Percentiles rank a stretch among this genome's conserved stretches.
Evolutionary conservation across 352 stramenopile species (phyloP).

Genomic region (Peronospora destructor): DNA sequence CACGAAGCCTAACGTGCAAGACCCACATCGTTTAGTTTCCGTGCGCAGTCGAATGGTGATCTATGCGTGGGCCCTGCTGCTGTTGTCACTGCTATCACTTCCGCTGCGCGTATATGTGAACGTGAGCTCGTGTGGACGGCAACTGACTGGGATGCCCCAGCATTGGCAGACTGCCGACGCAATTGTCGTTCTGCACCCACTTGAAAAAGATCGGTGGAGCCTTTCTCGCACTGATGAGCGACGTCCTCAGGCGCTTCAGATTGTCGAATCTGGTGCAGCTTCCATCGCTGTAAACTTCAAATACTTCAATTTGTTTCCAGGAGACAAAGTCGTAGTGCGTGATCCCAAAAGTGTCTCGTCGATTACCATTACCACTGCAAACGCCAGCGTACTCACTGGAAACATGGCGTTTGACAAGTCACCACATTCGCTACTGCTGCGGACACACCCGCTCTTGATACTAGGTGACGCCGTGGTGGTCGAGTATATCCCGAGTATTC

Average conservation of each 20-base stretch:
- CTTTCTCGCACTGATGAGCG: conserved; percentile 10
- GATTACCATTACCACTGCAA: conserved; percentile 12
- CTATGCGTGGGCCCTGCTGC: conserved; percentile 1
- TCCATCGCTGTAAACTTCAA: conserved; percentile 32
- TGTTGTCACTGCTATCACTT: conserved; percentile 19
- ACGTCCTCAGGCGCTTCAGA: conserved; percentile 10
- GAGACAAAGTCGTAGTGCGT: conserved; percentile 28
- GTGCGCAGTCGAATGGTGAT: not conserved
- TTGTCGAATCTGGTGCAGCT: conserved; percentile 17
- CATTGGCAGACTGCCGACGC: conserved; percentile 14
- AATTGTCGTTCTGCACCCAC: conserved; percentile 15
- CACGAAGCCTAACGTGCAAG: not conserved
- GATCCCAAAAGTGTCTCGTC: conserved; percentile 11
- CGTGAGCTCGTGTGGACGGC: conserved; percentile 5
- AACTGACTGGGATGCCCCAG: not conserved
- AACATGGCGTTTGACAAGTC: conserved; percentile 6
- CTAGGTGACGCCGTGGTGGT: conserved; percentile 32
- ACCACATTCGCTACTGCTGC: conserved; percentile 23
- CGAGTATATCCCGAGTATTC: conserved; percentile 48
- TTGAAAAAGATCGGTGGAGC: conserved; percentile 18
- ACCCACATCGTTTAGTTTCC: not conserved
- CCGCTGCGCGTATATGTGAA: conserved; percentile 10
- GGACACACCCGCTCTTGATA: conserved; percentile 42
- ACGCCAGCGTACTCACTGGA: conserved; percentile 8
- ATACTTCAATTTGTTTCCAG: conserved; percentile 21